Percentiles rank a stretch among this genome's conserved stretches.
These are phyloP conservation scores for Chimonanthus salicifolius DNA, from an alignment of 164 flowering plant species.

Conservation along the genomic window DNA sequence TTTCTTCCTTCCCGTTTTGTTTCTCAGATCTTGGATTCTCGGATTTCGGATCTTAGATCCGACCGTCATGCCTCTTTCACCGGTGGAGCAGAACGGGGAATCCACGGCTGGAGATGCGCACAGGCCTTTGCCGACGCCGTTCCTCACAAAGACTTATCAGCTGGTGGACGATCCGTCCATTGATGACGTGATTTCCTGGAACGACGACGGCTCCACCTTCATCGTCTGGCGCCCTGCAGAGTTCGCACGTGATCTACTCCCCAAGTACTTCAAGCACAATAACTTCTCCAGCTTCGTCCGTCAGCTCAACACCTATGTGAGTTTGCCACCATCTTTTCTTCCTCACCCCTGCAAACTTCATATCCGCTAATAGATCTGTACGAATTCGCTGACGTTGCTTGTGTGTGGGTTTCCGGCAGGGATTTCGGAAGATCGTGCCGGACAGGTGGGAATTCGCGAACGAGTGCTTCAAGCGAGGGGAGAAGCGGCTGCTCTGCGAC, in stretches of 20 bases:
- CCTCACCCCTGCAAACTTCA: neutral
- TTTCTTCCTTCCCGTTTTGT: neutral
- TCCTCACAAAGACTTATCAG: constrained; percentile 30
- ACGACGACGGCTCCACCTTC: constrained; percentile 30
- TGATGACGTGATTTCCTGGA: constrained; percentile 40
- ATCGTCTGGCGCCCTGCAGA: constrained; percentile 35
- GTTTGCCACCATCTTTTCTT: neutral
- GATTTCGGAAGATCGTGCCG: constrained; percentile 35
- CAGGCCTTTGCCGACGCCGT: constrained; percentile 30
- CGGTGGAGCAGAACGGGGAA: constrained; percentile 25
- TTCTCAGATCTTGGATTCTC: too few species aligned
- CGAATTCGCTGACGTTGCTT: neutral
- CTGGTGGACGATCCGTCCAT: constrained; percentile 36
- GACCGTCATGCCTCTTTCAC: constrained; percentile 17
- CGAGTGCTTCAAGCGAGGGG: constrained; percentile 31
- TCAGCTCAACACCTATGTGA: constrained; percentile 44
- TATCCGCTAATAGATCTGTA: neutral
- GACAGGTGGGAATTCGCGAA: constrained; percentile 38
- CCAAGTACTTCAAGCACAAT: constrained; percentile 32
- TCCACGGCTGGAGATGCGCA: constrained; percentile 19
- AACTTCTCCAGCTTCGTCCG: constrained; percentile 41
- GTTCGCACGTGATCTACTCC: constrained; percentile 34
- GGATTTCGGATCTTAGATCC: neutral
- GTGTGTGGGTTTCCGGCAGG: constrained; percentile 10
- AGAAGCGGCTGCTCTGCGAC: constrained; percentile 26